These are phyloP conservation scores for Solanum pinnatisectum DNA, from an alignment of 257 asterid species.

Conservation along the genomic window DNA sequence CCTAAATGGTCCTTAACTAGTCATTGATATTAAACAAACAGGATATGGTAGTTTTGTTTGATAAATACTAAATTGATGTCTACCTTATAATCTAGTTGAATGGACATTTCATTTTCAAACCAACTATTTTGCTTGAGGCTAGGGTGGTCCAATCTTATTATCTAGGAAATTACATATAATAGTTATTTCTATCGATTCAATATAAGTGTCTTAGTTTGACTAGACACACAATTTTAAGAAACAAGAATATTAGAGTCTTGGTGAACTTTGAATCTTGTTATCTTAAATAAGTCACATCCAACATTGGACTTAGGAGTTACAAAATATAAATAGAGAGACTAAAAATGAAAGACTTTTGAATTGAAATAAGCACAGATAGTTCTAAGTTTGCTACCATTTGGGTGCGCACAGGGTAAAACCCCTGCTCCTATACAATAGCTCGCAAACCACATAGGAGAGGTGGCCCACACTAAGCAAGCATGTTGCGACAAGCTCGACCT, in stretches of 20 bases:
- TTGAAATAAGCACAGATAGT: not conserved
- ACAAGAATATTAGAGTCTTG: not conserved
- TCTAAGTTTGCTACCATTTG: not conserved
- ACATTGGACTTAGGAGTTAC: not conserved
- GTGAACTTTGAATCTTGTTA: not conserved
- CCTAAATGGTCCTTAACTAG: not conserved
- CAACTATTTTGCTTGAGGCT: not conserved
- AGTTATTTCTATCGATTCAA: not conserved
- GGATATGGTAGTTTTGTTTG: not conserved
- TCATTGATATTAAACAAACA: not conserved
- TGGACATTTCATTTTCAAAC: not conserved
- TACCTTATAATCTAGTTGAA: not conserved
- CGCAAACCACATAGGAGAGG: not conserved
- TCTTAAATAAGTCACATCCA: not conserved
- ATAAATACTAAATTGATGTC: conserved; percentile 1
- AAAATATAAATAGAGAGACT: not conserved
- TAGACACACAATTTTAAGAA: not conserved
- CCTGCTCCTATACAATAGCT: not conserved
- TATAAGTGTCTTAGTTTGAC: not conserved
- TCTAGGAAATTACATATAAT: not conserved
- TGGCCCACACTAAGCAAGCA: not conserved
- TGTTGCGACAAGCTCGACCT: not conserved
- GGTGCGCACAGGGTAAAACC: no score
- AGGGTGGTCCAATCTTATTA: not conserved
- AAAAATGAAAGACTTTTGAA: not conserved